Conservation (phyloP, 2,329 filamentous ascomycete genomes). For the Aureobasidium lini region DNA sequence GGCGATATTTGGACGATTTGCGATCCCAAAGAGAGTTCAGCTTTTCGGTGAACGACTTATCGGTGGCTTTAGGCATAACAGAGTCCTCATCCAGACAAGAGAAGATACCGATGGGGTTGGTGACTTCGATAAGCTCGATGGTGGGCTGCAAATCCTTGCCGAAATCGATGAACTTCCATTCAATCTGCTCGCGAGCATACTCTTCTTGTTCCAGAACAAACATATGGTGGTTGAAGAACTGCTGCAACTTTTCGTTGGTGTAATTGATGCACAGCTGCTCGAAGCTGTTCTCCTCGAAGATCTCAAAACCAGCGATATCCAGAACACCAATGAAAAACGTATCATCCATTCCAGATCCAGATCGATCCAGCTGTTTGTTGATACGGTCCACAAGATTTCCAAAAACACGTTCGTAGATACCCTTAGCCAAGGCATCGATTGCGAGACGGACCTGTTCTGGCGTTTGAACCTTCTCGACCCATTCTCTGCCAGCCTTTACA, state of each 20-base stretch:
- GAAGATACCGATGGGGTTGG: slow-evolving; percentile 97
- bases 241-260: slow-evolving; percentile 97
- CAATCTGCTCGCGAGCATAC: slow-evolving; percentile 93
- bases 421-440: slow-evolving; percentile 87
- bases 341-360: slow-evolving; percentile 73
- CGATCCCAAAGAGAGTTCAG: slow-evolving; percentile 95
- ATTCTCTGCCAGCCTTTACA: slow-evolving; percentile 92
- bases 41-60: slow-evolving; percentile 95
- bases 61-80: slow-evolving; percentile 98
- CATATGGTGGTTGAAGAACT: slow-evolving; percentile 99
- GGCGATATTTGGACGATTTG: slow-evolving; percentile 87
- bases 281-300: slow-evolving; percentile 97
- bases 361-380: slow-evolving; percentile 85
- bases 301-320: slow-evolving; percentile 98
- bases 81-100: slow-evolving; percentile 96
- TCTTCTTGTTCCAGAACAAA: slow-evolving; percentile 98
- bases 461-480: slow-evolving; percentile 97
- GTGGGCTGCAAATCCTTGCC: slow-evolving; percentile 94
- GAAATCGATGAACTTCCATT: slow-evolving; percentile 99
- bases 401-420: slow-evolving; percentile 95
- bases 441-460: slow-evolving; percentile 89
- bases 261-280: slow-evolving; percentile 99
- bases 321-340: slow-evolving; percentile 95
- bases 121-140: slow-evolving; percentile 90
- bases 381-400: slow-evolving; percentile 87